Conservation (phyloP, 2,329 filamentous ascomycete genomes). For the Aspergillus novofumigatus region DNA sequence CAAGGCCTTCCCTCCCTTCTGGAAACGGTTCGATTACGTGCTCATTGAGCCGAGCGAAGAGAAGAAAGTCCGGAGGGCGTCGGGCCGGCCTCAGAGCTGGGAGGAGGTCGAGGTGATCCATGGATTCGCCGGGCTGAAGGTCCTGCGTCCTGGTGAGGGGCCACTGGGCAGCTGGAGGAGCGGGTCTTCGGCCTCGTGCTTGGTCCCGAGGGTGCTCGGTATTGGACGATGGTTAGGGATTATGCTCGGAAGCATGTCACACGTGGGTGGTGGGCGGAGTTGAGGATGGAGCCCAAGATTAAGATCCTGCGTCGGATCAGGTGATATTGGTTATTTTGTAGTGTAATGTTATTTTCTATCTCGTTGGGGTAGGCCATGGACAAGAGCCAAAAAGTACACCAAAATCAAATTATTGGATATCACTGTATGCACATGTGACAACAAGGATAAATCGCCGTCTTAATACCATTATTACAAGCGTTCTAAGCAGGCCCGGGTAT, state of each 20-base stretch:
- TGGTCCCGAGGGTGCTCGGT: slow-evolving; percentile 25
- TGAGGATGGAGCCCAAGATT: slow-evolving; percentile 52
- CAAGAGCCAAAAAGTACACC: not conserved
- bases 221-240: slow-evolving; percentile 26
- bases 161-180: slow-evolving; percentile 27
- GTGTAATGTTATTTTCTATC: not conserved
- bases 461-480: too few relatives aligned
- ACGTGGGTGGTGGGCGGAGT: slow-evolving; percentile 52
- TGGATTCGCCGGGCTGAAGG: slow-evolving; percentile 48
- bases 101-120: slow-evolving; percentile 47
- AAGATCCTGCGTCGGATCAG: slow-evolving; percentile 40
- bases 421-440: not conserved
- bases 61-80: slow-evolving; percentile 27
- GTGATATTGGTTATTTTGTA: not conserved
- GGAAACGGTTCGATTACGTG: slow-evolving; percentile 56
- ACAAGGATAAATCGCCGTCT: too few relatives aligned
- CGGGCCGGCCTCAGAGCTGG: slow-evolving; percentile 47
- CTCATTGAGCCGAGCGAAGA: slow-evolving; percentile 46
- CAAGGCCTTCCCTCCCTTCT: slow-evolving; percentile 51
- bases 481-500: too few relatives aligned
- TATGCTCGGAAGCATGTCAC: slow-evolving; percentile 30
- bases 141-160: slow-evolving; percentile 44
- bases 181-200: slow-evolving; percentile 31
- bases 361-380: not conserved
- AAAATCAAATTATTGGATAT: not conserved